Evolutionary conservation across 2,329 filamentous ascomycete genomes (phyloP).

Genomic region (Aspergillus tanneri): DNA sequence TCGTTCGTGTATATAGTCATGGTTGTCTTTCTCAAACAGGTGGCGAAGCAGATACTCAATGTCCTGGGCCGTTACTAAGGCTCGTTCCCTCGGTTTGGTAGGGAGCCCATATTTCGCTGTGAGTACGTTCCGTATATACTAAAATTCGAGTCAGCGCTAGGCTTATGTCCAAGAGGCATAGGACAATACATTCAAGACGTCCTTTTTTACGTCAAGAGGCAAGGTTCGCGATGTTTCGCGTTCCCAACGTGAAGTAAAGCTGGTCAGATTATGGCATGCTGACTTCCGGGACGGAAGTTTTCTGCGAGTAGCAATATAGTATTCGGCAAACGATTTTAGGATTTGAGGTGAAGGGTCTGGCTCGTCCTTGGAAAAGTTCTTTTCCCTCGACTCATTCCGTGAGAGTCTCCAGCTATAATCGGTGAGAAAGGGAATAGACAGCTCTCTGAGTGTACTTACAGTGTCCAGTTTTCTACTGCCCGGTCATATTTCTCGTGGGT

Average conservation of each 20-base stretch:
- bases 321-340: constrained; percentile 18
- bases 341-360: constrained; percentile 7
- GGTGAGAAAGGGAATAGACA: not conserved
- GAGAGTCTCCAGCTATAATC: constrained; percentile 7
- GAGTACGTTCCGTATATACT: constrained; percentile 16
- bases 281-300: constrained; percentile 10
- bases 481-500: constrained; percentile 1
- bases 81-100: constrained; percentile 16
- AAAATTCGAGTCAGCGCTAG: not conserved
- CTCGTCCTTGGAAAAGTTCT: constrained; percentile 9
- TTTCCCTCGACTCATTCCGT: constrained; percentile 4
- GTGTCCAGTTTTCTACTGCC: not conserved
- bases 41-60: constrained; percentile 16
- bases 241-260: constrained; percentile 12
- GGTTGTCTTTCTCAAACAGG: constrained; percentile 10
- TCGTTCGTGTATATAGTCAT: constrained; percentile 14
- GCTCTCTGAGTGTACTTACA: not conserved
- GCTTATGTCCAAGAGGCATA: not conserved
- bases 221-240: constrained; percentile 14
- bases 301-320: constrained; percentile 11
- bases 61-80: constrained; percentile 16
- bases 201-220: constrained; percentile 9
- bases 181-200: constrained; percentile 15
- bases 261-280: constrained; percentile 10
- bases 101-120: constrained; percentile 12